Base-by-base conservation (phyloP, 1,284 basidiomycete species). In the Psilocybe mexicana region DNA sequence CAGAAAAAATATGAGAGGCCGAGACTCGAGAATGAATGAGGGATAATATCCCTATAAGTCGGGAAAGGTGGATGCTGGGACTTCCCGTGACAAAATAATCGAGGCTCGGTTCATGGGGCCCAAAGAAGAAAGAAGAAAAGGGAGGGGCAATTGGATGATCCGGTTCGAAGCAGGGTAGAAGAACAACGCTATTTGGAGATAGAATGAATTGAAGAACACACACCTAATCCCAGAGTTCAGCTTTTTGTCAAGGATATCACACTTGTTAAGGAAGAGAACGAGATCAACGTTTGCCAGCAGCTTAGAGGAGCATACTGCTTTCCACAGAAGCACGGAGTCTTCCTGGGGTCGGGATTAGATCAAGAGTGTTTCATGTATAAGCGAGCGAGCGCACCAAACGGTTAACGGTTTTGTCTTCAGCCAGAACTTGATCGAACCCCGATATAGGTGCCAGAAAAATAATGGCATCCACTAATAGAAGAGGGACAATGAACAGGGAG, bases 361-460 rank as follows among this genome's bases (percentile, higher is more conserved):
- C 14, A n/a, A 18, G n/a, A 25, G 10, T 24, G 44, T 43, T 33
- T 47, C 25, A 55, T 40, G 23, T 10, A 1, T 45, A 36, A 43
- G 33, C 24, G 49, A 43, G 24, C n/a, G 58, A 52, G 11, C 47
- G 55, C 57, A 86, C 87, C 53, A 90, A 74, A 54, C 89, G 82
- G 66, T 92, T 92, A 5, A 91, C 84, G 54, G 78, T 80, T 56
- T 79, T 75, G 64, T 90, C 88, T 71, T 91, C 89, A 23, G 81
- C 72, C 6, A 92, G 77, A 4, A 86, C 86, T 67, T 92, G 88
- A 71, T 92, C 89, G 64, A 92, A 92, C 10, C 83, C 86, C 28
- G 86, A 88, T 73, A 92, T 90, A 12, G 89, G 90, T 18, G 88
- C 90, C 12, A 92, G 82, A 71, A 92, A 92, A 61, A 92, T 90